Conservation (phyloP, 2,329 filamentous ascomycete species). For the Aspergillus tanneri region DNA sequence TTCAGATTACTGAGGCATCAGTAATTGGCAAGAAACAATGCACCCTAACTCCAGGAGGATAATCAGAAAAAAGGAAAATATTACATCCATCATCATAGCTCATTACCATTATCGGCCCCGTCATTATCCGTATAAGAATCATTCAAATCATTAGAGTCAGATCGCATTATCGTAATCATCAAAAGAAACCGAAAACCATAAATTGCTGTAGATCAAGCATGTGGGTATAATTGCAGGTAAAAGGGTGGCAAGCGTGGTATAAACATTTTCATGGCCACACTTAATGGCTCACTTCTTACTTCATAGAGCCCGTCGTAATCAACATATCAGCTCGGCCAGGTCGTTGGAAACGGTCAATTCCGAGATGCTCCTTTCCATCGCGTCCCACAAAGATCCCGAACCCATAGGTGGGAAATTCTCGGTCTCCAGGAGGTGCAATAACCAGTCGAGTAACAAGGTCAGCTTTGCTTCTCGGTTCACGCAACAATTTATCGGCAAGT, state of each 20-base stretch:
- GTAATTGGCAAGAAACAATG: not conserved
- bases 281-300: not conserved
- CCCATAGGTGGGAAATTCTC: conserved; percentile 48
- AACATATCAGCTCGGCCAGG: conserved; percentile 46
- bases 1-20: not conserved
- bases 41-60: not conserved
- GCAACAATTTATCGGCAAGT: conserved; percentile 70
- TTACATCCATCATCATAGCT: not conserved
- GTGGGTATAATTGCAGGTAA: too few species aligned
- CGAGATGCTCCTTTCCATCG: conserved; percentile 60
- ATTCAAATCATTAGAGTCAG: not conserved
- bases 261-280: not conserved
- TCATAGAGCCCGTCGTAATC: conserved; percentile 37
- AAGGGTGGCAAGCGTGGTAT: not conserved
- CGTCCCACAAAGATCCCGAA: conserved; percentile 59
- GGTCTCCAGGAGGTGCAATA: conserved; percentile 45
- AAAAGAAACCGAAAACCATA: too few species aligned
- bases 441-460: conserved; percentile 71
- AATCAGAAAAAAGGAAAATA: not conserved
- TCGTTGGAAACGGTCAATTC: conserved; percentile 57
- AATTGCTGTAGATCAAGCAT: too few species aligned
- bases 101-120: not conserved
- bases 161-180: not conserved
- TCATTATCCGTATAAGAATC: not conserved
- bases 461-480: conserved; percentile 62